phyloP scores from a whole-genome alignment of 768 basidiomycete genomes.

The Trametes elegans region DNA sequence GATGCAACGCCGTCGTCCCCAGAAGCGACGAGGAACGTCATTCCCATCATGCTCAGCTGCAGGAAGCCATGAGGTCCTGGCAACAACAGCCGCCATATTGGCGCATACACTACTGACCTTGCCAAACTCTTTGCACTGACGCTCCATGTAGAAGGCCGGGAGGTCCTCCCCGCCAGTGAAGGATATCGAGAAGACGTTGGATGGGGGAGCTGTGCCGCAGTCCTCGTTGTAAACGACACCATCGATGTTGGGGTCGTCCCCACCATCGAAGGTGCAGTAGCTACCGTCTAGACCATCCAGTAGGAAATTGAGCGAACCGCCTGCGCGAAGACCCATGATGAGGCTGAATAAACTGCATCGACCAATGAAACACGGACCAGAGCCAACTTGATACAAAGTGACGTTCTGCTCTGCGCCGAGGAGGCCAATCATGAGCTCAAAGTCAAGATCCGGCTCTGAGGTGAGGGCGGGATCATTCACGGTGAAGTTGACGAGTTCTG shows the following conservation, averaged over 20 bases:
- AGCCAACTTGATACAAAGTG: conserved; percentile 22
- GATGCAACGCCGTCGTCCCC: conserved; percentile 46
- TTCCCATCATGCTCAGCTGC: conserved; percentile 4
- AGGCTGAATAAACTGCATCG: not conserved
- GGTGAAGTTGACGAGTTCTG: not conserved
- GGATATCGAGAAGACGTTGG: conserved; percentile 40
- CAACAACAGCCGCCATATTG: not conserved
- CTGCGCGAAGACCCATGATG: conserved; percentile 21
- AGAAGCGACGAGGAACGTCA: conserved; percentile 40
- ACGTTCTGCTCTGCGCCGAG: conserved; percentile 19
- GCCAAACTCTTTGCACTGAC: conserved; percentile 40
- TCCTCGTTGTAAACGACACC: conserved; percentile 4
- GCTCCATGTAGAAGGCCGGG: conserved; percentile 34
- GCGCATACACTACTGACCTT: conserved; percentile 27
- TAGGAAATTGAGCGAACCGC: conserved; percentile 42
- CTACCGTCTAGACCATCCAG: conserved; percentile 43
- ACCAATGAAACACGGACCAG: conserved; percentile 9
- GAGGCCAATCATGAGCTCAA: conserved; percentile 40
- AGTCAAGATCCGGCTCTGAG: conserved; percentile 6
- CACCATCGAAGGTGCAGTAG: conserved; percentile 46
- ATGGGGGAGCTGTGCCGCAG: conserved; percentile 35
- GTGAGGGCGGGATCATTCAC: not conserved
- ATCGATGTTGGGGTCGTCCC: conserved; percentile 22
- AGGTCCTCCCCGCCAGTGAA: conserved; percentile 37
- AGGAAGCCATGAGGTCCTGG: not conserved